Evolutionary conservation across 805 yeast genomes (phyloP).

Genomic region (Nakazawaea wickerhamii): DNA sequence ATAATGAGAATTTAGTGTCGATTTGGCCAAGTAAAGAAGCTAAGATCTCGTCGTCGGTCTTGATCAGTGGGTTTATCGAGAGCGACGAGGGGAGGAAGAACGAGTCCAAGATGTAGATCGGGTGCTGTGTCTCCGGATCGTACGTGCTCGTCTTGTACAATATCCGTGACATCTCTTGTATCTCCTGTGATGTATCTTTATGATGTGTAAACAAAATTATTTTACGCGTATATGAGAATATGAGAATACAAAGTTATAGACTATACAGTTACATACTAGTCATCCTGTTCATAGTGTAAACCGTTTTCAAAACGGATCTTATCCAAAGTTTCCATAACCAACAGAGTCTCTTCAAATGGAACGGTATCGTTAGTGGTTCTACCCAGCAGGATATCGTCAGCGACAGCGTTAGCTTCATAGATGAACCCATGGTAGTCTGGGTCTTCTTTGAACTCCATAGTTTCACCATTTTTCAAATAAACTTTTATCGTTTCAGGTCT

Average conservation of each 20-base stretch:
- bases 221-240: too few relatives aligned
- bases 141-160: slow-evolving; percentile 54
- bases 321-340: slow-evolving; percentile 46
- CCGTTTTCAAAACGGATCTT: slow-evolving; percentile 37
- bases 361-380: slow-evolving; percentile 26
- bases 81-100: slow-evolving; percentile 67
- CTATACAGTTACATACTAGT: background rate
- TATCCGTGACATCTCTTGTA: slow-evolving; percentile 23
- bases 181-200: background rate
- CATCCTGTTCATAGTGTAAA: slow-evolving; percentile 38
- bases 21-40: slow-evolving; percentile 1
- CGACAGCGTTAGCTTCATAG: slow-evolving; percentile 52
- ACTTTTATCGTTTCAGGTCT: slow-evolving; percentile 26
- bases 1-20: slow-evolving; percentile 6
- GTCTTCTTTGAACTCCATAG: slow-evolving; percentile 28
- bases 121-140: slow-evolving; percentile 65
- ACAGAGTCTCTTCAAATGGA: slow-evolving; percentile 40
- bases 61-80: slow-evolving; percentile 11
- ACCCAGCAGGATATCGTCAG: slow-evolving; percentile 37
- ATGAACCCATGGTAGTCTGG: slow-evolving; percentile 43
- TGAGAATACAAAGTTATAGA: background rate
- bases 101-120: slow-evolving; percentile 79
- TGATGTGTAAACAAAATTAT: too few relatives aligned
- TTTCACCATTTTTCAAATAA: slow-evolving; percentile 23
- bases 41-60: slow-evolving; percentile 8